Evolutionary conservation across 2,329 filamentous ascomycete genomes (phyloP), one percentile per base, ranked within the genome.

Genomic region (Penicillium janthinellum): DNA sequence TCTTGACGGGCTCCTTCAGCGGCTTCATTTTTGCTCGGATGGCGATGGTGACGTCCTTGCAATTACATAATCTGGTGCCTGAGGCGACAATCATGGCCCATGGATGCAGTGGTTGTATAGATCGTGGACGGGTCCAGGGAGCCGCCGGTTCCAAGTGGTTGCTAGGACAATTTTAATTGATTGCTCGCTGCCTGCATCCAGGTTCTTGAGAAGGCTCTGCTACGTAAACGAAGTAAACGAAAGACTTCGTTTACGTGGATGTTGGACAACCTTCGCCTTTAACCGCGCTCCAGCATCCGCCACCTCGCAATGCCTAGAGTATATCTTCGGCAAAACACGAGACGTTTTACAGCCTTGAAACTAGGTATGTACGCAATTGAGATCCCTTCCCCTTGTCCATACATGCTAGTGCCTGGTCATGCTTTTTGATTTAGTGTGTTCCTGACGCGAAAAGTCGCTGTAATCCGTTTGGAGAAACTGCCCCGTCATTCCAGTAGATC

Each of bases 21-120:
- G 20, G 38, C 38, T 10, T 52, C 49, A n/a, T 38, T 47, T 45
- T 51, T 44, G 17, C 25, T 49, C 44, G 52, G 52, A 51, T 5
- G 88, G 91, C 51, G 89, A 92, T 22, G 89, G 51, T 51, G 57
- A 59, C 51, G 57, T 55, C 14, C 37, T 17, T 14, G 4, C 14
- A n/a, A 28, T 59, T 59, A 59, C 44, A 28, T 57, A 57, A 57
- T 38, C 28, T 15, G 20, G 35, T 52, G 49, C n/a, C 20, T 28
- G 28, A 57, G 54, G 54, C 54, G 35, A 45, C 52, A 3, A 47
- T 50, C 48, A 14, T 34, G 45, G 12, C 11, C 42, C 28, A 35
- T 35, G 28, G 45, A 14, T 20, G 15, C 20, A n/a, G 25, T 35
- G 28, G 45, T 17, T 34, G n/a, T 48, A 49, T 49, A 35, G 47